These are phyloP conservation scores for Tuber calosporum DNA, from an alignment of 495 filamentous ascomycete species.

Conservation along the genomic window DNA sequence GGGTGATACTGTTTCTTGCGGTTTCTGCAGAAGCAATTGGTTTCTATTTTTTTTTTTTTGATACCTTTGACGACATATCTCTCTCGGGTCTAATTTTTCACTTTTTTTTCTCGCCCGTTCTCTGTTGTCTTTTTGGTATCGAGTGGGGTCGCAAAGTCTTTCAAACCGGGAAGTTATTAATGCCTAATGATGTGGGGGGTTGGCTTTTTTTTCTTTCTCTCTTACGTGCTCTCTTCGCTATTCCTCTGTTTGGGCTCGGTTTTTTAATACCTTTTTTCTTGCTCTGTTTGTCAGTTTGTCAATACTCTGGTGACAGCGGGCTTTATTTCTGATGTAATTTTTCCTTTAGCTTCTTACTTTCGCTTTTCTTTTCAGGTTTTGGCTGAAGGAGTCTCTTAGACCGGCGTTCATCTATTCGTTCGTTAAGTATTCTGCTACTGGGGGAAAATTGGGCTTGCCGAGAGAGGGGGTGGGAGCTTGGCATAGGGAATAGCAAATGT, in stretches of 20 bases:
- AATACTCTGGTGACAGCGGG: background rate
- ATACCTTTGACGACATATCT: background rate
- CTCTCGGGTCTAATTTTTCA: background rate
- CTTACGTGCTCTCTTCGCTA: constrained; percentile 5
- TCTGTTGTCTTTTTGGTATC: background rate
- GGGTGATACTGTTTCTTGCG: background rate
- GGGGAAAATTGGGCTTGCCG: constrained; percentile 12
- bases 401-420: constrained; percentile 35
- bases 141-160: background rate
- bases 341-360: constrained; percentile 31
- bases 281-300: constrained; percentile 16
- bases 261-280: constrained; percentile 25
- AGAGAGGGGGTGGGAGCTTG: constrained; percentile 1
- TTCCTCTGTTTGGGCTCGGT: background rate
- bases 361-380: constrained; percentile 25
- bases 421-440: constrained; percentile 20
- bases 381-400: constrained; percentile 32
- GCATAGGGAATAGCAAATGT: background rate
- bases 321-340: background rate
- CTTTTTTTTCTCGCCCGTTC: constrained; percentile 3
- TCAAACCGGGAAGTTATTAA: constrained; percentile 12
- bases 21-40: background rate
- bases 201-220: constrained; percentile 12
- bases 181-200: constrained; percentile 28
- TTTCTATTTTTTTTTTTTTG: background rate